Evolutionary conservation across 768 basidiomycete genomes (phyloP).

Genomic region (Termitomyces sp.): DNA sequence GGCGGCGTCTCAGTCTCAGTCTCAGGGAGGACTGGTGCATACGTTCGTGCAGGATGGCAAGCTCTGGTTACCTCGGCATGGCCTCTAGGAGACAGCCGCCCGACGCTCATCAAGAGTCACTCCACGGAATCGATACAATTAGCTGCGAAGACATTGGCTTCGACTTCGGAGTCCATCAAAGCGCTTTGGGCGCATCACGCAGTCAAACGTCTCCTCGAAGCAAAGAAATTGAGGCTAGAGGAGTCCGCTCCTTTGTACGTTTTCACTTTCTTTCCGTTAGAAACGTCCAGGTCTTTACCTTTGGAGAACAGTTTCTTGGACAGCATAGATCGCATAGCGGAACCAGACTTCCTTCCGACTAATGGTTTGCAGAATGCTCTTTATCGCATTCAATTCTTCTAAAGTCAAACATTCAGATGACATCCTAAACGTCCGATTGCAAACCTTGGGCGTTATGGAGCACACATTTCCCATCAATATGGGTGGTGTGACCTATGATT

Average conservation of each 20-base stretch:
- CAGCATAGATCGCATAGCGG: slow-evolving; percentile 60
- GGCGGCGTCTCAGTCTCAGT: slow-evolving; percentile 57
- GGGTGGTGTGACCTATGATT: slow-evolving; percentile 61
- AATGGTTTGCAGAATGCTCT: slow-evolving; percentile 42
- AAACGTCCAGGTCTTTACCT: slow-evolving; percentile 1
- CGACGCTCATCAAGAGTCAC: slow-evolving; percentile 28
- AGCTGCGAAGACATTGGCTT: slow-evolving; percentile 53
- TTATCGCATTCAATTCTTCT: neutral
- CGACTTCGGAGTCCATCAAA: slow-evolving; percentile 48
- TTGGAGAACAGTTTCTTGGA: slow-evolving; percentile 57
- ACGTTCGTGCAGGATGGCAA: slow-evolving; percentile 74
- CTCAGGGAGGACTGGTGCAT: slow-evolving; percentile 58
- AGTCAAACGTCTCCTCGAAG: slow-evolving; percentile 53
- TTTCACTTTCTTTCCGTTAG: slow-evolving; percentile 2
- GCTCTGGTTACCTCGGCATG: slow-evolving; percentile 42
- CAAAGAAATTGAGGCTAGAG: slow-evolving; percentile 62
- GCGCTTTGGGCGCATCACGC: slow-evolving; percentile 70
- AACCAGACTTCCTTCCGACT: slow-evolving; percentile 67
- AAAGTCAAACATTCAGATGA: slow-evolving; percentile 47
- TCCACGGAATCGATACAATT: slow-evolving; percentile 44
- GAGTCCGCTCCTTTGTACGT: slow-evolving; percentile 77
- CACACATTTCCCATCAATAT: slow-evolving; percentile 69
- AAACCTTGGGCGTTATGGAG: slow-evolving; percentile 78
- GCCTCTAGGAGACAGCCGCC: slow-evolving; percentile 36
- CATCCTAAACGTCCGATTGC: slow-evolving; percentile 74